Evolutionary conservation across 2,329 filamentous ascomycete genomes (phyloP), one percentile per base, ranked within the genome.

Genomic region (Aplosporella prunicola): DNA sequence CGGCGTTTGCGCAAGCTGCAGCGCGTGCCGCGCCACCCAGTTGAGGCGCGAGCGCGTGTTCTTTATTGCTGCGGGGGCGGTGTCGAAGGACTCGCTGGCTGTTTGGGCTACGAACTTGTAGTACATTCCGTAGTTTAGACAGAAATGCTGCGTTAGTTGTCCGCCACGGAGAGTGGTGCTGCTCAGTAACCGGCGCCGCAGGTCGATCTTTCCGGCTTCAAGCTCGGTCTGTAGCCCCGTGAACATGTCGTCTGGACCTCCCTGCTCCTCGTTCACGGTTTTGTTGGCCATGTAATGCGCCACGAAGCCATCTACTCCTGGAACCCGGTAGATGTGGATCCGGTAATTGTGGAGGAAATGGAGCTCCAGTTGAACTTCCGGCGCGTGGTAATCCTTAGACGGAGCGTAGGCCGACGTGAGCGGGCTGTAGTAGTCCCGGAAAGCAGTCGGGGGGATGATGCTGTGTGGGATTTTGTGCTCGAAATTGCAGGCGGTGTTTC

Each of bases 91-190:
- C 2, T 36, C 36, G 0, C 51, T 52, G 5, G 46, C 45, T 0
- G 74, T 70, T 1, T 65, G 60, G 1, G 78, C 76, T 23, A 74
- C 67, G 47, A 77, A 82, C 37, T 82, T 81, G 53, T 82, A 83
- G 0, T 70, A 69, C 42, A 77, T 77, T 2, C 78, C 78, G 44
- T 65, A 74, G 43, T 78, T 78, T 20, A 66, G 63, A 2, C 60
- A 54, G 41, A 71, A 77, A 35, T 76, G 71, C 0, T 67, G 60
- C 1, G 67, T 72, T 4, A 72, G 51, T 4, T 63, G 58, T 38
- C 72, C 67, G 7, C 58, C 58, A 28, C 51, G 62, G 23, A 58
- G 47, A n/a, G 48, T 43, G 9, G 40, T 35, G 14, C 39, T 43
- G 8, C 40, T 39, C 4, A 53, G 31, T 1, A 22, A 37, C 1